Conservation (phyloP, 169 alveolate genomes). For the Cryptosporidium baileyi region DNA sequence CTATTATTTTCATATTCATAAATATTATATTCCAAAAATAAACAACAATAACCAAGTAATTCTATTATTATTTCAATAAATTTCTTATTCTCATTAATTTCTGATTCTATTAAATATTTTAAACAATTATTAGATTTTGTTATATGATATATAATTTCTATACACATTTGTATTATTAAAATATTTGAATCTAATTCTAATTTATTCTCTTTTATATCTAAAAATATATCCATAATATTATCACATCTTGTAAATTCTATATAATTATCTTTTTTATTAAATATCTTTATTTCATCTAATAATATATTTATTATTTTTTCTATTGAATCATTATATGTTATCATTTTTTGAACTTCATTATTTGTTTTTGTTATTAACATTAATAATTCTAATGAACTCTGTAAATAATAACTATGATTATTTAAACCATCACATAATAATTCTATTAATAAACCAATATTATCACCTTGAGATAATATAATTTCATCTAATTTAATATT, state of each 20-base stretch:
- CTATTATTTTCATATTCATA: constrained; percentile 2
- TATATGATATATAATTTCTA: constrained; percentile 47
- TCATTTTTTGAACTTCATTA: constrained; percentile 35
- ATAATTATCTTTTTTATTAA: not conserved
- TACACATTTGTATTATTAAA: not conserved
- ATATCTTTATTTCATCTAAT: constrained; percentile 5
- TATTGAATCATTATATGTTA: constrained; percentile 35
- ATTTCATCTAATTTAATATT: constrained; percentile 8
- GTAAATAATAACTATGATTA: constrained; percentile 24
- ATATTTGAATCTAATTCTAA: not conserved
- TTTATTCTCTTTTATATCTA: not conserved
- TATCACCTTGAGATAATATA: constrained; percentile 38
- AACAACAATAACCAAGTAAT: constrained; percentile 13
- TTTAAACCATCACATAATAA: constrained; percentile 17
- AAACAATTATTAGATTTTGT: constrained; percentile 29
- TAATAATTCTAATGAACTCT: constrained; percentile 15
- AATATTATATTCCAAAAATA: not conserved
- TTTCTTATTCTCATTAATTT: not conserved
- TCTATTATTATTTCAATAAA: not conserved
- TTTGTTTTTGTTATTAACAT: constrained; percentile 13
- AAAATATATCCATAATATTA: not conserved
- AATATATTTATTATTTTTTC: constrained; percentile 2
- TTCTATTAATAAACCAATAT: constrained; percentile 21
- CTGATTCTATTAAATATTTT: constrained; percentile 19
- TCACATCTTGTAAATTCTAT: constrained; percentile 3